Conservation (phyloP, 192 early-diverging fungal species). For the Rhizoclosmatium globosum region DNA sequence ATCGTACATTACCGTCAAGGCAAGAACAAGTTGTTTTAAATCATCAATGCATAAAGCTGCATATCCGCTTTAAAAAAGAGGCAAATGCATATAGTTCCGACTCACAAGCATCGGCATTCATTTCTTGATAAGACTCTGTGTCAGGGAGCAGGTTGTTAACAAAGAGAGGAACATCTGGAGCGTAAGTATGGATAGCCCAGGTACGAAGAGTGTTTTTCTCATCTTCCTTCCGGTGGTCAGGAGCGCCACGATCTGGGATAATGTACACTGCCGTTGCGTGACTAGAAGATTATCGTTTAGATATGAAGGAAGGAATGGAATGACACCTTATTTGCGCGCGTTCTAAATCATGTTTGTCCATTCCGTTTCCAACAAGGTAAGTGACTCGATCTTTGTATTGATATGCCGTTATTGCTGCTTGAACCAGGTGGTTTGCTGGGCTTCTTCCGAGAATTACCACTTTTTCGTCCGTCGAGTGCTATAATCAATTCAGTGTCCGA, state of each 20-base stretch:
- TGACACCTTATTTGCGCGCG: constrained; percentile 41
- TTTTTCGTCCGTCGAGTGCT: constrained; percentile 14
- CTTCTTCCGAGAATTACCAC: constrained; percentile 47
- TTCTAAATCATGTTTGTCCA: constrained; percentile 47
- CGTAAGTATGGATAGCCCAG: constrained; percentile 72
- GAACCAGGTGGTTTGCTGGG: constrained; percentile 27
- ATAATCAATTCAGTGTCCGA: too few relatives aligned
- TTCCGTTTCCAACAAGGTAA: constrained; percentile 49
- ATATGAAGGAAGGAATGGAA: background rate
- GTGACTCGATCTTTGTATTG: constrained; percentile 41
- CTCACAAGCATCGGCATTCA: constrained; percentile 60
- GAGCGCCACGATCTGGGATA: constrained; percentile 55
- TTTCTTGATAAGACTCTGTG: constrained; percentile 68
- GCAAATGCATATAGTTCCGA: background rate
- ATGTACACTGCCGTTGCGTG: constrained; percentile 47
- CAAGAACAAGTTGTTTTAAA: constrained; percentile 52
- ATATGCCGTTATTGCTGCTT: constrained; percentile 30
- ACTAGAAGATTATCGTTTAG: background rate
- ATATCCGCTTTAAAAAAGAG: background rate
- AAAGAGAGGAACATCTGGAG: constrained; percentile 65
- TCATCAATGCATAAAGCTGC: constrained; percentile 49
- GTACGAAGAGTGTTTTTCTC: constrained; percentile 72
- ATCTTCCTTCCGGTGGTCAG: constrained; percentile 66
- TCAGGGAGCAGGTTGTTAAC: constrained; percentile 70
- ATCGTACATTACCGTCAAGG: constrained; percentile 39